Base-by-base conservation (phyloP, 2,329 filamentous ascomycete species). In the Lachnellula cervina region DNA sequence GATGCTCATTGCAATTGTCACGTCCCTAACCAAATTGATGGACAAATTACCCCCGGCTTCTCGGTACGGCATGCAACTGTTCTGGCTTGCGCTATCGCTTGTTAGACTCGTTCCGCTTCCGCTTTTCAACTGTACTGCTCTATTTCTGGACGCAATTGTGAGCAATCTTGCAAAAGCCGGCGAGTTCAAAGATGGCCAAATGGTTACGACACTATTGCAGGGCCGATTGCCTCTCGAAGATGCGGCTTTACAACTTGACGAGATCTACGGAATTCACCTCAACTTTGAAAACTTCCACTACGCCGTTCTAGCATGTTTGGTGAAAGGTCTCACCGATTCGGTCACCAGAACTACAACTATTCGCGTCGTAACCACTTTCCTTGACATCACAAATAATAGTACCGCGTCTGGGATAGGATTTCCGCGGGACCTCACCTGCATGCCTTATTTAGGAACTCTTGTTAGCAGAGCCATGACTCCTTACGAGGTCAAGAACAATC, bases 11-110 rank as follows among this genome's bases (percentile, higher is more conserved):
- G 81, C 84, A 5, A 87, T 88, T 52, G 78, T 87, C 21, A 85
- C 81, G 2, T 81, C 83, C 2, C 69, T 88, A 45, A 86, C 84
- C 11, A 87, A 86, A 68, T 87, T 88, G 84, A 86, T 88, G 77
- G 76, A 80, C 16, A 87, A 88, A 65, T 75, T 88, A 19, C 82
- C 82, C 5, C 80, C 82, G 2, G 78, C 83, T 9, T 88, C 85
- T 28, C 79, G 85, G 34, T 88, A 88, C 64, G 83, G 84, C 0
- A 71, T 86, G 35, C 85, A 88, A 64, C 74, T 88, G 5, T 88
- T 88, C 67, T 88, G 85, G 85, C 74, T 88, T 35, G 84, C 83
- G 9, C 80, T 88, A 61, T 86, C 84, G 2, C 74, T 88, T 1
- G 75, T 88, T 23, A 78, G 85, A 7, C 77, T 88, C 2, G 82